A percentile compares a stretch with the other conserved stretches of the same genome.
These are phyloP conservation scores for Cladosporium cucumerinum DNA, from an alignment of 2,329 filamentous ascomycete genomes.

Conservation along the genomic window DNA sequence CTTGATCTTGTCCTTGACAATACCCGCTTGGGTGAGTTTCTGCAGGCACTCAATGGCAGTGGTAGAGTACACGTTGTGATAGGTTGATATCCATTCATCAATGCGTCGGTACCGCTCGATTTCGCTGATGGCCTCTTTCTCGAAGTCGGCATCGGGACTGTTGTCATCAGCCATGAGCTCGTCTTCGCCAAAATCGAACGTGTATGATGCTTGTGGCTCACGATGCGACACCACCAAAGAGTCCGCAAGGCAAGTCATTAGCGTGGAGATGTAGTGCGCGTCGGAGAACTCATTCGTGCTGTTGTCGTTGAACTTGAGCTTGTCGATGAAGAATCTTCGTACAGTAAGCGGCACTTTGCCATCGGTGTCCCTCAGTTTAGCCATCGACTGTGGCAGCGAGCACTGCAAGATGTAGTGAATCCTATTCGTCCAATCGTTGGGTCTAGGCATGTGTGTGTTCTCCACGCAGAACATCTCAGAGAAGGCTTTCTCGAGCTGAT, in stretches of 20 bases:
- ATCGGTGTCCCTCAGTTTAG: slow-evolving; percentile 69
- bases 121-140: slow-evolving; percentile 56
- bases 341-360: slow-evolving; percentile 76
- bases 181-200: slow-evolving; percentile 42
- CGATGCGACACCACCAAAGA: slow-evolving; percentile 45
- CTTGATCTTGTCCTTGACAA: slow-evolving; percentile 51
- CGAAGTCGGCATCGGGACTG: slow-evolving; percentile 51
- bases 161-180: slow-evolving; percentile 50
- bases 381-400: slow-evolving; percentile 76
- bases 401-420: slow-evolving; percentile 80
- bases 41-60: slow-evolving; percentile 60
- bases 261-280: slow-evolving; percentile 77
- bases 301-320: slow-evolving; percentile 92
- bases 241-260: slow-evolving; percentile 64
- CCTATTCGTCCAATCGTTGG: slow-evolving; percentile 89
- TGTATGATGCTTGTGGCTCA: slow-evolving; percentile 27
- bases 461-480: slow-evolving; percentile 83
- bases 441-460: slow-evolving; percentile 68
- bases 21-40: slow-evolving; percentile 52
- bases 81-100: slow-evolving; percentile 65
- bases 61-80: slow-evolving; percentile 61
- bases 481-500: slow-evolving; percentile 81
- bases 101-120: slow-evolving; percentile 62
- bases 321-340: slow-evolving; percentile 80
- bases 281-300: slow-evolving; percentile 84